A percentile compares a stretch with the other conserved stretches of the same genome.
These are phyloP conservation scores for Litsea cubeba DNA, from an alignment of 164 flowering plant genomes.

Conservation along the genomic window DNA sequence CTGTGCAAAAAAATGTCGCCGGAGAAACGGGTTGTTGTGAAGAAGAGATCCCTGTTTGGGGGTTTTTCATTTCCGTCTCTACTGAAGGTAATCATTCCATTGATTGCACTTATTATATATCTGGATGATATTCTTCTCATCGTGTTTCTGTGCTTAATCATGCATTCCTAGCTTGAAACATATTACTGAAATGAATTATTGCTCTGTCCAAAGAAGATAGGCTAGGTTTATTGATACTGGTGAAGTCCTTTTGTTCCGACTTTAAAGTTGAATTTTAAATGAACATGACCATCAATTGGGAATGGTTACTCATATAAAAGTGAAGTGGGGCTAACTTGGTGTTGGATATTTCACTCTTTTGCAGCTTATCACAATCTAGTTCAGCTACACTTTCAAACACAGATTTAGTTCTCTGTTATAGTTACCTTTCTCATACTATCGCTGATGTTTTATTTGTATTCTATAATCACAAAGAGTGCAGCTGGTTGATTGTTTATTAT, in stretches of 20 bases:
- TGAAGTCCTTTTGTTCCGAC: too few species aligned
- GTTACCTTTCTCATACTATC: neutral
- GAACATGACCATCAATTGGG: too few species aligned
- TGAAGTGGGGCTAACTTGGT: neutral
- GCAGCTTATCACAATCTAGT: neutral
- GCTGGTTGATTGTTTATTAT: neutral
- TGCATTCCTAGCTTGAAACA: neutral
- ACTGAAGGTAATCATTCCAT: constrained; percentile 48
- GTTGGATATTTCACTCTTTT: neutral
- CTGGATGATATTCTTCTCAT: neutral
- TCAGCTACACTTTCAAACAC: neutral
- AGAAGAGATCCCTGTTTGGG: constrained; percentile 44
- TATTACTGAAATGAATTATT: neutral
- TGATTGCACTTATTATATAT: too few species aligned
- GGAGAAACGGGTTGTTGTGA: constrained; percentile 41
- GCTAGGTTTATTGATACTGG: too few species aligned
- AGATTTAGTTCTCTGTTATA: neutral
- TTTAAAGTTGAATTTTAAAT: too few species aligned
- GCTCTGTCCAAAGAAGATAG: too few species aligned
- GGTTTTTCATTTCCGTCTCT: constrained; percentile 46
- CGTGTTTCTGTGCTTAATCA: neutral
- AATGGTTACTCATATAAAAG: neutral
- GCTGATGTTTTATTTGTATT: too few species aligned
- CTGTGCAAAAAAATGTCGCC: constrained; percentile 68
- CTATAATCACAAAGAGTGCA: too few species aligned